Percentiles rank a stretch among this genome's conserved stretches.
These are phyloP conservation scores for Cornus florida DNA, from an alignment of 148 eudicot genomes.

Conservation along the genomic window DNA sequence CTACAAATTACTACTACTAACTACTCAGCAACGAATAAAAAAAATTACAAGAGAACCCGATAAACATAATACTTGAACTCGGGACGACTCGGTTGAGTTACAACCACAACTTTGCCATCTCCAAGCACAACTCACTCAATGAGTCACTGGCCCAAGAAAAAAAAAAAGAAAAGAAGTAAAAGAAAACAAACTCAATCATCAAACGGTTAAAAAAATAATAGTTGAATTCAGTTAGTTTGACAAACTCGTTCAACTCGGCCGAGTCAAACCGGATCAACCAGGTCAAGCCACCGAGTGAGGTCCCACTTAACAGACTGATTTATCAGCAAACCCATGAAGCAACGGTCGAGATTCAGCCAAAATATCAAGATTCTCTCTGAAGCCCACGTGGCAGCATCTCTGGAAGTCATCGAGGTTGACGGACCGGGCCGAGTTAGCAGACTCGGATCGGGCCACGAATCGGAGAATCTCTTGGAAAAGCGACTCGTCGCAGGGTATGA, in stretches of 20 bases:
- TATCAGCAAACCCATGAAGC: conserved; percentile 19
- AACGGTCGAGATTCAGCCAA: conserved; percentile 29
- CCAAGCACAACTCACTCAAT: not conserved
- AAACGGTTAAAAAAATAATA: not conserved
- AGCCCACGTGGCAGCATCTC: conserved; percentile 26
- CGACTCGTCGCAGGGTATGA: conserved; percentile 40
- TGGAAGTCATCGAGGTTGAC: conserved; percentile 18
- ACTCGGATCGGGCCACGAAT: conserved; percentile 18
- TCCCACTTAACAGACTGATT: conserved; percentile 10
- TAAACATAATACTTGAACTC: not conserved
- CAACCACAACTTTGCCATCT: conserved; percentile 6
- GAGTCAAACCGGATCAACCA: conserved; percentile 11
- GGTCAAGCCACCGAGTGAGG: not conserved
- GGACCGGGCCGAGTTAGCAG: conserved; percentile 7
- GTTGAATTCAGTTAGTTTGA: not conserved
- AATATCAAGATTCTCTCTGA: not conserved
- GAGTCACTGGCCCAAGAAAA: not conserved
- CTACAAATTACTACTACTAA: not conserved
- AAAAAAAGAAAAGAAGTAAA: not conserved
- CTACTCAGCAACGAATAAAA: too few relatives aligned
- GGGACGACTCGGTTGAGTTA: conserved; percentile 19
- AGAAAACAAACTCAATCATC: not conserved
- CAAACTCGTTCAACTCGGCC: not conserved
- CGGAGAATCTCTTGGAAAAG: conserved; percentile 33
- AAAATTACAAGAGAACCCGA: not conserved